Evolutionary conservation across 768 basidiomycete species (phyloP), one percentile per base, ranked within the genome.

Genomic region (Hypsizygus marmoreus): DNA sequence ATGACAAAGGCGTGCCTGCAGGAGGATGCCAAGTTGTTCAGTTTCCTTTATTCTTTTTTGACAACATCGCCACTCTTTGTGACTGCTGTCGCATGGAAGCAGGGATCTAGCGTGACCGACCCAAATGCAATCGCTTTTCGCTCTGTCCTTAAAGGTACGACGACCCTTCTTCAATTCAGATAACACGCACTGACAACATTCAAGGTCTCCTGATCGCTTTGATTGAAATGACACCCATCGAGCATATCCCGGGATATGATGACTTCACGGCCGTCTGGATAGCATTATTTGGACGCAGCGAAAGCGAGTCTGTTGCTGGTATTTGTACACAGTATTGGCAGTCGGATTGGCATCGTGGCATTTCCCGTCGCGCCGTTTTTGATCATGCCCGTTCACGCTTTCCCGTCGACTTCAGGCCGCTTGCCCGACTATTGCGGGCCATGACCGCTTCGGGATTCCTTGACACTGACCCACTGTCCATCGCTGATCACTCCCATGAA

Each of bases 251-350:
- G 0, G 82, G 90, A 48, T 88, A 88, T 50, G 80, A 86, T 10
- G 71, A 68, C 1, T 71, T 93, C 6, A 72, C 88, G 29, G 81
- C 90, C 42, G 80, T 88, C 7, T 91, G 90, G 87, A 78, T 86
- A 40, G 79, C 84, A 0, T 70, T 95, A 12, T 91, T 87, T 47
- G 90, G 91, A 5, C 77, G 87, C 19, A 88, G 86, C 54, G 84
- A 81, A 53, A 82, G 70, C 63, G 69, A 61, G 60, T 80, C 88
- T 22, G 74, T 88, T 19, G 71, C 78, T 9, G 80, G 79, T 2
- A 82, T 95, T 48, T 88, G 86, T 52, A 70, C 76, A 4, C 90
- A 94, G 54, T 95, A 82, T 63, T 97, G 94, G 92, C 74, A 82
- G 42, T 73, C 70, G 1, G 91, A 94, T 58, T 88, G 83, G 81